Evolutionary conservation across 2,329 filamentous ascomycete species (phyloP).

Genomic region (Anthostomella pinea): DNA sequence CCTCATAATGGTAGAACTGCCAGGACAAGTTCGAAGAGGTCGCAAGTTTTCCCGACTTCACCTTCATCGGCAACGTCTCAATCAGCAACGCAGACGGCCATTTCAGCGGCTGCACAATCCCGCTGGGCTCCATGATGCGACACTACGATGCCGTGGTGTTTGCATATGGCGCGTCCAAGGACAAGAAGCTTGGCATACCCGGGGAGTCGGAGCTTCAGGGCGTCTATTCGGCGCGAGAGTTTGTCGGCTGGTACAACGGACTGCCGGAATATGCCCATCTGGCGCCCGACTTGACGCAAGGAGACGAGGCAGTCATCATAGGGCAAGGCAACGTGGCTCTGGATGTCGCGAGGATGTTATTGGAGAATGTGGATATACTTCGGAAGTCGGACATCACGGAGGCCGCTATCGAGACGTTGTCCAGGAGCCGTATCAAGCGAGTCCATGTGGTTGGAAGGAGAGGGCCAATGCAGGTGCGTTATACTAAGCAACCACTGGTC

Average conservation of each 20-base stretch:
- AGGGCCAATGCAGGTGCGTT: constrained; percentile 76
- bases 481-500: not conserved
- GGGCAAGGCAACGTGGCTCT: constrained; percentile 96
- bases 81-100: constrained; percentile 56
- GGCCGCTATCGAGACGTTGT: constrained; percentile 71
- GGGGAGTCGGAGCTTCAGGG: constrained; percentile 72
- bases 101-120: constrained; percentile 50
- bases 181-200: constrained; percentile 73
- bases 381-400: constrained; percentile 86
- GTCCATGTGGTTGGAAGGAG: constrained; percentile 87
- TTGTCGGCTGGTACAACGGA: constrained; percentile 98
- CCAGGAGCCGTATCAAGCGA: constrained; percentile 69
- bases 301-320: constrained; percentile 82
- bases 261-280: constrained; percentile 76
- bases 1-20: constrained; percentile 66
- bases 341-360: constrained; percentile 84
- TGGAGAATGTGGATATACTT: constrained; percentile 71
- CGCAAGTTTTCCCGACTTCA: constrained; percentile 76
- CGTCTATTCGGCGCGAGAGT: constrained; percentile 84
- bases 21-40: constrained; percentile 91
- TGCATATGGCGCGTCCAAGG: constrained; percentile 85
- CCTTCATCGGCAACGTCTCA: constrained; percentile 85
- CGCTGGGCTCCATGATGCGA: constrained; percentile 65
- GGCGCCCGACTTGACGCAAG: constrained; percentile 67
- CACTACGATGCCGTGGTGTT: constrained; percentile 94